Conservation (phyloP, 2,329 filamentous ascomycete species). For the Talaromyces sp. region DNA sequence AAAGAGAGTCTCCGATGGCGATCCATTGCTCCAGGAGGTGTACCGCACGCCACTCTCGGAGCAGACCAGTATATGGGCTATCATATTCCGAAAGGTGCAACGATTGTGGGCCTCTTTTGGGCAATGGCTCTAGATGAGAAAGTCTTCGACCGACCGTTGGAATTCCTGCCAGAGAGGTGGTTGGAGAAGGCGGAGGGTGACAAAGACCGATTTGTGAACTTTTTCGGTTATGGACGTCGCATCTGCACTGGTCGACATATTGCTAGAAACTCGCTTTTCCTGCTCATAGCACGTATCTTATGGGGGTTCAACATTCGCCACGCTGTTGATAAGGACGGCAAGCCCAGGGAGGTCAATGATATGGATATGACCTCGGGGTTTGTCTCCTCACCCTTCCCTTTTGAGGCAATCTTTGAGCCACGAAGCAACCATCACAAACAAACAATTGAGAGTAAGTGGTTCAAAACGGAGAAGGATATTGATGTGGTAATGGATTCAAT, state of each 20-base stretch:
- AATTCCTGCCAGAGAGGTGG: conserved; percentile 40
- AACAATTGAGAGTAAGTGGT: conserved; percentile 25
- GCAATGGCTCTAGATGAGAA: conserved; percentile 41
- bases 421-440: conserved; percentile 22
- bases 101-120: conserved; percentile 43
- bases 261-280: conserved; percentile 40
- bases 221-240: conserved; percentile 56
- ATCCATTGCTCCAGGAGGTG: conserved; percentile 38
- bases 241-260: conserved; percentile 40
- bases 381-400: conserved; percentile 25
- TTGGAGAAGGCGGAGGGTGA: conserved; percentile 42
- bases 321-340: conserved; percentile 21
- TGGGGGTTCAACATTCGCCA: conserved; percentile 31
- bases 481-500: conserved; percentile 18
- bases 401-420: conserved; percentile 27
- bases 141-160: conserved; percentile 27
- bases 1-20: conserved; percentile 33
- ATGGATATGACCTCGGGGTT: conserved; percentile 24
- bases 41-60: conserved; percentile 45
- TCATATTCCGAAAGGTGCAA: conserved; percentile 48
- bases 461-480: conserved; percentile 22
- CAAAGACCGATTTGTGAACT: conserved; percentile 45
- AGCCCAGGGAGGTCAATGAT: conserved; percentile 25
- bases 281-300: conserved; percentile 57
- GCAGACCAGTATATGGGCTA: conserved; percentile 50